Evolutionary conservation across 176 grass and related monocot species (phyloP), one percentile per base, ranked within the genome.

Genomic region (Hordeum vulgare): DNA sequence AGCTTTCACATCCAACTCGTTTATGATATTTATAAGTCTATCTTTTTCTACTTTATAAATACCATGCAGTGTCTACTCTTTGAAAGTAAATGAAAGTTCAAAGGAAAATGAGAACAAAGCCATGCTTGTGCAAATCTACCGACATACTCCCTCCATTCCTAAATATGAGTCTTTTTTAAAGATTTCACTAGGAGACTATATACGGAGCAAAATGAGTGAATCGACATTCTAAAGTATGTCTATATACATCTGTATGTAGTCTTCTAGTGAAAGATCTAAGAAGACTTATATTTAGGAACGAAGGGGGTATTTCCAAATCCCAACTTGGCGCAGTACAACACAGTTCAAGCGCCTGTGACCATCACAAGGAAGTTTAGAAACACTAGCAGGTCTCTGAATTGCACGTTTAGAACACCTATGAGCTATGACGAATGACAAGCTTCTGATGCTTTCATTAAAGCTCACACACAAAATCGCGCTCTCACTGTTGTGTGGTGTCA

Each of bases 261-360:
- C n/a, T n/a, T n/a, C n/a, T n/a, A n/a, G n/a, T n/a, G n/a, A n/a
- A n/a, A n/a, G n/a, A n/a, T n/a, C n/a, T n/a, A n/a, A n/a, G n/a
- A n/a, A n/a, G n/a, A n/a, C n/a, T n/a, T n/a, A n/a, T n/a, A n/a
- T n/a, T n/a, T n/a, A n/a, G n/a, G n/a, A n/a, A n/a, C n/a, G n/a
- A n/a, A n/a, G n/a, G n/a, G n/a, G n/a, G n/a, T 79, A 83, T 83
- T 40, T 83, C 24, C 63, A 14, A 77, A 60, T 54, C 71, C 18
- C 47, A 28, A 62, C 54, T n/a, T 1, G 37, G 37, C n/a, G 61
- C 63, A 61, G 13, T 74, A 11, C 42, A 61, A 58, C 49, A 35
- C 34, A 75, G 81, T 34, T 47, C 40, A 34, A 59, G 34, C 49
- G 68, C 78, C 79, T 82, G 27, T 49, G 61, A 77, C 69, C 61